phyloP scores from a whole-genome alignment of 257 asterid genomes.

The Dorcoceras hygrometricum region DNA sequence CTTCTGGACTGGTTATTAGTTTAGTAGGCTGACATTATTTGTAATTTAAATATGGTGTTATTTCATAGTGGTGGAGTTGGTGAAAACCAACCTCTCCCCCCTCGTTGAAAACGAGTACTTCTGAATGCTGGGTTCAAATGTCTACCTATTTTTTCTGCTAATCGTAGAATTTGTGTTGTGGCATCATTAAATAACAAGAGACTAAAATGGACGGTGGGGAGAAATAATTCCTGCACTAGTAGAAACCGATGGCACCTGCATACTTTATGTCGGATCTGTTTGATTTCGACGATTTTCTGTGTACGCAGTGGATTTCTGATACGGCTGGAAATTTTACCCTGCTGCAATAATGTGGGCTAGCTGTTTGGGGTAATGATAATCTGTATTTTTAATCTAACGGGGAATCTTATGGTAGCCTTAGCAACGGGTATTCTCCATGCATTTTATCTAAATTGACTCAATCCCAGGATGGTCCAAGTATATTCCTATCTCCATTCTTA shows the following conservation, averaged over 20 bases:
- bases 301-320: not conserved
- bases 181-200: not conserved
- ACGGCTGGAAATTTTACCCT: not conserved
- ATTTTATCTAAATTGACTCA: slow-evolving; percentile 11
- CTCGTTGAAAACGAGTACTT: not conserved
- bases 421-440: slow-evolving; percentile 16
- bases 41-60: not conserved
- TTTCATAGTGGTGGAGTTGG: slow-evolving; percentile 20
- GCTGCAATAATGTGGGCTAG: not conserved
- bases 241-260: not conserved
- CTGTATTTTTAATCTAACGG: not conserved
- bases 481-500: not conserved
- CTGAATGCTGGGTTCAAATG: no score
- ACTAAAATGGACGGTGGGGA: not conserved
- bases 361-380: not conserved
- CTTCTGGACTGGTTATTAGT: slow-evolving; percentile 5
- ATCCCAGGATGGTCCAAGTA: slow-evolving; percentile 6
- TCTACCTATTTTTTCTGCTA: no score
- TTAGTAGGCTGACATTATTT: slow-evolving; percentile 6
- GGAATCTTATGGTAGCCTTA: slow-evolving; percentile 27
- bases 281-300: not conserved
- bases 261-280: not conserved
- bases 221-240: not conserved
- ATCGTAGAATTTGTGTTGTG: not conserved
- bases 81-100: slow-evolving; percentile 4